A percentile compares a stretch with the other conserved stretches of the same genome.
Conservation (phyloP, 768 basidiomycete species). For the Rhodotorula babjevae region DNA sequence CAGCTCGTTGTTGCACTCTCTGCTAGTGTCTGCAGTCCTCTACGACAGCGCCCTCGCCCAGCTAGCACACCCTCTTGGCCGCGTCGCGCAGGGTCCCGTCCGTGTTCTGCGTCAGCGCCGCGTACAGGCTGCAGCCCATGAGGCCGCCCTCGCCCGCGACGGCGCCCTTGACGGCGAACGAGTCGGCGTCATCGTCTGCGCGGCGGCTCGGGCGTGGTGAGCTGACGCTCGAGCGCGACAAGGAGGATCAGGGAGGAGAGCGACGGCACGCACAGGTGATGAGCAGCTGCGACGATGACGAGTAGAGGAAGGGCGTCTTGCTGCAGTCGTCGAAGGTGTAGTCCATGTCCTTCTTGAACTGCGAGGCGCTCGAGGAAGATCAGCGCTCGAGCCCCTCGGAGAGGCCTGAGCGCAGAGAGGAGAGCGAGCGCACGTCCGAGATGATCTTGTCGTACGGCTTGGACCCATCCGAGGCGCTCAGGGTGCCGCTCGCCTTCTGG, state of each 20-base stretch:
- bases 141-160: not conserved
- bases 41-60: not conserved
- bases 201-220: no score
- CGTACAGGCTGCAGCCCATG: conserved; percentile 1
- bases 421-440: conserved; percentile 3
- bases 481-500: not conserved
- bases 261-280: conserved; percentile 13
- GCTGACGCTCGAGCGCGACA: no score
- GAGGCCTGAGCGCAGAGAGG: no score
- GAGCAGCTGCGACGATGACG: not conserved
- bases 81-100: conserved; percentile 3
- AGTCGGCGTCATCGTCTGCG: conserved; percentile 22
- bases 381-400: not conserved
- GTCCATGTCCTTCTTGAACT: conserved; percentile 10
- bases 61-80: conserved; percentile 17
- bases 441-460: not conserved
- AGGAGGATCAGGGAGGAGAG: no score
- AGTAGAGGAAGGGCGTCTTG: conserved; percentile 16
- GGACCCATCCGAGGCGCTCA: not conserved
- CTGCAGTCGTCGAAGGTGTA: conserved; percentile 30
- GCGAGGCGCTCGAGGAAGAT: no score
- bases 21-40: not conserved
- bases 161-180: conserved; percentile 7
- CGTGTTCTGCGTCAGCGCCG: conserved; percentile 20
- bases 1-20: no score